Evolutionary conservation across 139 green algal genomes (phyloP), one percentile per base, ranked within the genome.

Genomic region (Chlamydomonas sp.): DNA sequence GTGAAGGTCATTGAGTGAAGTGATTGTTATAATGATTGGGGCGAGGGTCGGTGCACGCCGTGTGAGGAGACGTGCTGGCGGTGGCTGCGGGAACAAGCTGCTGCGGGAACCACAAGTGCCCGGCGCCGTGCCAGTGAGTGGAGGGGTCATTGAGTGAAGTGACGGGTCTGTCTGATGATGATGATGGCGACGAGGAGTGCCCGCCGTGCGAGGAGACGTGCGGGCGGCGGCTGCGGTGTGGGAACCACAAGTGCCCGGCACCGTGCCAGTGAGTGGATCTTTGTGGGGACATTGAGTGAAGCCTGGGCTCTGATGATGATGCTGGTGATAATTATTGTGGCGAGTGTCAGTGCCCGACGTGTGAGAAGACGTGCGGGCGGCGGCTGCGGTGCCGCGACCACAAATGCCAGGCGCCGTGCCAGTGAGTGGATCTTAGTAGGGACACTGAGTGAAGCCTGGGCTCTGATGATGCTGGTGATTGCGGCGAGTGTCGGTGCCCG

Each of bases 131-230:
- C 75, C 87, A 95, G 70, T 54, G n/a, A n/a, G n/a, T n/a, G n/a
- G n/a, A n/a, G n/a, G n/a, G n/a, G n/a, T n/a, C n/a, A n/a, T n/a
- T n/a, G n/a, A n/a, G n/a, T n/a, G n/a, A n/a, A n/a, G n/a, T n/a
- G n/a, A n/a, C n/a, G n/a, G n/a, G n/a, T n/a, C n/a, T n/a, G n/a
- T n/a, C n/a, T n/a, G n/a, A n/a, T n/a, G n/a, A n/a, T n/a, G n/a
- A n/a, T n/a, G n/a, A n/a, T n/a, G n/a, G 90, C 73, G 79, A 88
- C 36, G 90, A 88, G 38, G 65, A 54, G 72, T 95, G 88, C 75
- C 88, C 87, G 2, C 85, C 90, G 30, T 96, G 90, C 73, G 81
- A 95, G 49, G 84, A 96, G 75, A 73, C 84, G 26, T 96, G 90
- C 68, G 80, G 78, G 6, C 70, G 77, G 10, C 75, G 79, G 72